Evolutionary conservation across 192 early-diverging fungal genomes (phyloP).

Genomic region (Rhizoclosmatium globosum): DNA sequence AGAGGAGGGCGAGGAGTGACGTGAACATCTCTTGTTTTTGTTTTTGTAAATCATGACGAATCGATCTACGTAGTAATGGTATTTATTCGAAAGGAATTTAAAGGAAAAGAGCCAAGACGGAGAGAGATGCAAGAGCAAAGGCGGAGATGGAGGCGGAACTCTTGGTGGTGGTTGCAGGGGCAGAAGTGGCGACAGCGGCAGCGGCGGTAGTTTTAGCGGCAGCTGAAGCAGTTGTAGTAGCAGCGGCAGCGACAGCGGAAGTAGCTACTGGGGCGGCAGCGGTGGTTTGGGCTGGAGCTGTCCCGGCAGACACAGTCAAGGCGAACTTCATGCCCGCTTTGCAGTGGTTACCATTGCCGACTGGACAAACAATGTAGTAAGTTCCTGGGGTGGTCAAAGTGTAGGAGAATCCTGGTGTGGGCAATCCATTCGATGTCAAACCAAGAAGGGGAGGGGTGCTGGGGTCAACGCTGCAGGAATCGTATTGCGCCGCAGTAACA

Average conservation of each 20-base stretch:
- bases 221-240: background rate
- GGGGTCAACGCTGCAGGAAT: background rate
- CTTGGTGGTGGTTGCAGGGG: background rate
- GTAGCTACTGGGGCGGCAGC: background rate
- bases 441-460: background rate
- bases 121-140: too few relatives aligned
- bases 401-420: background rate
- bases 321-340: conserved; percentile 1
- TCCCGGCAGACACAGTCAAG: background rate
- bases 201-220: background rate
- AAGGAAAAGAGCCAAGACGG: too few relatives aligned
- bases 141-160: background rate
- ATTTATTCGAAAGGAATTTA: too few relatives aligned
- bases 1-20: too few relatives aligned
- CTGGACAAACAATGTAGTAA: conserved; percentile 24
- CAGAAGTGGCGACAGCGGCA: conserved; percentile 3
- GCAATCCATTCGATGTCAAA: conserved; percentile 14
- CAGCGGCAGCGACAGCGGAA: background rate
- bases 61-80: too few relatives aligned
- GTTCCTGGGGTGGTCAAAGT: conserved; percentile 18
- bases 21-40: too few relatives aligned
- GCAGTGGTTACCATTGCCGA: conserved; percentile 7
- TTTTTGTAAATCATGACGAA: too few relatives aligned
- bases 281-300: background rate
- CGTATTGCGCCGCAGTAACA: background rate